Evolutionary conservation across 2,329 filamentous ascomycete genomes (phyloP).

Genomic region (Pyrenophora graminea): DNA sequence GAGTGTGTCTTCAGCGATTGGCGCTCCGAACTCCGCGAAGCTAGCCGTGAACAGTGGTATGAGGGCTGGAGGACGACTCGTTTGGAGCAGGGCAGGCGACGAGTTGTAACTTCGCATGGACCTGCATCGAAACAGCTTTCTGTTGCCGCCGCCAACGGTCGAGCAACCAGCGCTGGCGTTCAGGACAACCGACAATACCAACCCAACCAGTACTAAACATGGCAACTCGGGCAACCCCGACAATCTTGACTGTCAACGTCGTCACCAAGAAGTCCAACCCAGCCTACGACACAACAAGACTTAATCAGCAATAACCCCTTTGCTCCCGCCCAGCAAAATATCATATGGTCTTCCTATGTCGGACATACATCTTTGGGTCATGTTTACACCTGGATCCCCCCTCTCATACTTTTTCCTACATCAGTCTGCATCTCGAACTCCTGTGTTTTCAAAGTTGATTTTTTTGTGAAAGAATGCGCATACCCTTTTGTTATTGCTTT

Average conservation of each 20-base stretch:
- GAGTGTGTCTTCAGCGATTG: conserved; percentile 93
- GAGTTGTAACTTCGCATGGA: conserved; percentile 37
- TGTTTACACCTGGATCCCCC: background rate
- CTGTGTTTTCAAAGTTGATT: conserved; percentile 13
- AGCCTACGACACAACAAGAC: background rate
- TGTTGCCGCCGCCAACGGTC: conserved; percentile 34
- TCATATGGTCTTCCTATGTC: background rate
- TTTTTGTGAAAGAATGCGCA: conserved; percentile 23
- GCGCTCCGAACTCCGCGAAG: conserved; percentile 86
- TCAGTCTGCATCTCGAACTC: conserved; percentile 10
- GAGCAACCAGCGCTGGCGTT: conserved; percentile 39
- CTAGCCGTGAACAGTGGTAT: conserved; percentile 91
- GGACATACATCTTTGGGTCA: conserved; percentile 2
- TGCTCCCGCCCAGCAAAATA: background rate
- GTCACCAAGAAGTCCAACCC: no score
- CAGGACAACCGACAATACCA: conserved; percentile 35
- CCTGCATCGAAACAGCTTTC: conserved; percentile 31
- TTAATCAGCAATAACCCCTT: background rate
- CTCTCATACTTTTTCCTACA: conserved; percentile 12
- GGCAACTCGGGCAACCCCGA: background rate
- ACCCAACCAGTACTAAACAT: conserved; percentile 22
- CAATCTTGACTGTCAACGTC: background rate
- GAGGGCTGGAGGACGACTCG: conserved; percentile 83
- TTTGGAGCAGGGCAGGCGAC: conserved; percentile 43
- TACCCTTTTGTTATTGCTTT: conserved; percentile 31